These are phyloP conservation scores for Leccinum longicurvipes DNA, from an alignment of 768 basidiomycete genomes.

Conservation along the genomic window DNA sequence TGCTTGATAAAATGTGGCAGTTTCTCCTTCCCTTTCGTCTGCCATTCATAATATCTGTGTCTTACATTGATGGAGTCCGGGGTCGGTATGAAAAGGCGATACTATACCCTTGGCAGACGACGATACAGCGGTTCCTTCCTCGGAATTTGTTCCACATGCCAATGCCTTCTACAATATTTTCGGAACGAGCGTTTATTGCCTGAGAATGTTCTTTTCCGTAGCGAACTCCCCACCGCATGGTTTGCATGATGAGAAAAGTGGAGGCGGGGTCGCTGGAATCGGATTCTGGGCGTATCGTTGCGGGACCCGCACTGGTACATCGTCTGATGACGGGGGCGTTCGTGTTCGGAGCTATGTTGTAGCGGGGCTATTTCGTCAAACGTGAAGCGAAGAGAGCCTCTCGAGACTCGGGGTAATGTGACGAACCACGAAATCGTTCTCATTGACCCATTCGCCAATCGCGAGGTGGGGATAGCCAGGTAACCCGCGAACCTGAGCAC, in stretches of 20 bases:
- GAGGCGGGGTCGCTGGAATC: conserved; percentile 7
- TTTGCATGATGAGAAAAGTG: conserved; percentile 56
- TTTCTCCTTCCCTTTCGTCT: conserved; percentile 75
- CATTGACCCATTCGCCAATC: conserved; percentile 57
- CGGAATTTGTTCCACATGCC: conserved; percentile 88
- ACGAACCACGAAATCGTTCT: conserved; percentile 51
- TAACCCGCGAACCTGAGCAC: conserved; percentile 31
- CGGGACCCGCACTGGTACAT: conserved; percentile 18
- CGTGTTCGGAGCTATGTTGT: conserved; percentile 83
- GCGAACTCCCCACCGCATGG: conserved; percentile 91
- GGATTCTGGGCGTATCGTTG: background rate
- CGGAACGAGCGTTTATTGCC: conserved; percentile 89
- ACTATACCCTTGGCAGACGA: conserved; percentile 71
- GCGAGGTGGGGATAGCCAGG: conserved; percentile 42
- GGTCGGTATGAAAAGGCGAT: background rate
- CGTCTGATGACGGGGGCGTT: conserved; percentile 72
- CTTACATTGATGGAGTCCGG: background rate
- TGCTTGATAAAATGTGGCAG: conserved; percentile 80
- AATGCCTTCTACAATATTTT: conserved; percentile 69
- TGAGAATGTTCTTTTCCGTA: conserved; percentile 63
- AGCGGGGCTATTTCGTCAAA: conserved; percentile 40
- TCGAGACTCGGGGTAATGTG: background rate
- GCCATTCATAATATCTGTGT: conserved; percentile 90
- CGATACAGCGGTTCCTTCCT: conserved; percentile 79
- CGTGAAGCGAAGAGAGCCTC: background rate